These are phyloP conservation scores for Otatea glauca DNA, from an alignment of 176 grass and related monocot genomes.

Conservation along the genomic window DNA sequence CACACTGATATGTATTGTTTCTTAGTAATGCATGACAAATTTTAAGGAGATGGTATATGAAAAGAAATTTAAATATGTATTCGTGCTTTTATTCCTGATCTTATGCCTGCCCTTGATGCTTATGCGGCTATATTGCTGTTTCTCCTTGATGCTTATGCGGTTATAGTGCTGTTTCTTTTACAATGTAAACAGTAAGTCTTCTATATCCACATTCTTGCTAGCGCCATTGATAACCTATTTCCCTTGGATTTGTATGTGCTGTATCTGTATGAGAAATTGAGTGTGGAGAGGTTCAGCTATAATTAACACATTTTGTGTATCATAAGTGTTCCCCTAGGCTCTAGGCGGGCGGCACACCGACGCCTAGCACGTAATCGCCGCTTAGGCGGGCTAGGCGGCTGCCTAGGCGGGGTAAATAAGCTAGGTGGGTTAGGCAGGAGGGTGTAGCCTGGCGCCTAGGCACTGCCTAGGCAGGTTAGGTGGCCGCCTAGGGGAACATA, in stretches of 20 bases:
- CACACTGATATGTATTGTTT: background rate
- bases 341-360: too few species aligned
- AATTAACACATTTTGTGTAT: slow-evolving; percentile 10
- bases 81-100: slow-evolving; percentile 27
- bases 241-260: background rate
- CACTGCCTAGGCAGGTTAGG: too few species aligned
- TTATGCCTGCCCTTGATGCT: slow-evolving; percentile 4
- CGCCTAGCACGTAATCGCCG: too few species aligned
- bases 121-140: background rate
- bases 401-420: too few species aligned
- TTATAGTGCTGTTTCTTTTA: background rate
- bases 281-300: background rate
- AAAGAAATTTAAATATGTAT: slow-evolving; percentile 2
- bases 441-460: too few species aligned
- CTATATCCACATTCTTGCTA: background rate
- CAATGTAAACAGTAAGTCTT: background rate
- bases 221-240: slow-evolving; percentile 1
- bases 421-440: too few species aligned
- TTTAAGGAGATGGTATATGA: background rate
- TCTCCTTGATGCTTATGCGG: background rate
- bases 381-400: too few species aligned
- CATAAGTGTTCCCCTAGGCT: too few species aligned
- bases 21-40: background rate
- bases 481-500: too few species aligned
- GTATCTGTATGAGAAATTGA: background rate